phyloP scores from a whole-genome alignment of 306 rosid genomes.

The Prunus kanzakura region DNA sequence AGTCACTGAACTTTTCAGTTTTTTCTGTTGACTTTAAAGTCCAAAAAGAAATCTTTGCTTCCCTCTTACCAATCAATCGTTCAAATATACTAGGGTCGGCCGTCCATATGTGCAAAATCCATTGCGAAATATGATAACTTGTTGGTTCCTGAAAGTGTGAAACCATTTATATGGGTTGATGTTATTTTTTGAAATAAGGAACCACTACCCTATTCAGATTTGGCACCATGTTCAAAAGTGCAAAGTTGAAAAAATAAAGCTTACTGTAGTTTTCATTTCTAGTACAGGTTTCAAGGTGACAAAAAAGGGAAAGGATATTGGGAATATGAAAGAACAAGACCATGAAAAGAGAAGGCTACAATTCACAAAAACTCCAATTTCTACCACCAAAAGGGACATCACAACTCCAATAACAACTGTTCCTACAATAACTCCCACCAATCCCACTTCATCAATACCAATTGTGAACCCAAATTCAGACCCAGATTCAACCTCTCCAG shows the following conservation, averaged over 20 bases:
- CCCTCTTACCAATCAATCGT: not conserved
- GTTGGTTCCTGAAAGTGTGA: not conserved
- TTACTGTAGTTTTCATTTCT: conserved; percentile 36
- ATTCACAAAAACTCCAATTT: conserved; percentile 26
- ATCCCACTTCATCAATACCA: conserved; percentile 19
- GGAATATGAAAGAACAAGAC: conserved; percentile 33
- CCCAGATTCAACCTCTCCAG: conserved; percentile 63
- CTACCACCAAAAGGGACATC: conserved; percentile 53
- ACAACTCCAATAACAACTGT: conserved; percentile 79
- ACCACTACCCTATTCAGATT: conserved; percentile 1
- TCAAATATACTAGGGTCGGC: not conserved
- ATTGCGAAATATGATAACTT: not conserved
- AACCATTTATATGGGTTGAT: not conserved
- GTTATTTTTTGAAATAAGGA: not conserved
- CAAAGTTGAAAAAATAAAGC: conserved; percentile 23
- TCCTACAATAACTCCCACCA: conserved; percentile 56
- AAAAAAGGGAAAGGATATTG: conserved; percentile 25
- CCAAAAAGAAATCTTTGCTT: conserved; percentile 12
- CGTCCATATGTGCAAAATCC: no score
- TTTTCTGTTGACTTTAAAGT: conserved; percentile 2
- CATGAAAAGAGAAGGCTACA: conserved; percentile 28
- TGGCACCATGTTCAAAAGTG: conserved; percentile 30
- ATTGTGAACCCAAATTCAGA: conserved; percentile 24
- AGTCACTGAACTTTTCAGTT: not conserved
- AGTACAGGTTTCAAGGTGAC: conserved; percentile 52